Percentiles rank a stretch among this genome's conserved stretches.
Evolutionary conservation across 2,329 filamentous ascomycete genomes (phyloP).

Genomic region (Fonsecaea monophora): DNA sequence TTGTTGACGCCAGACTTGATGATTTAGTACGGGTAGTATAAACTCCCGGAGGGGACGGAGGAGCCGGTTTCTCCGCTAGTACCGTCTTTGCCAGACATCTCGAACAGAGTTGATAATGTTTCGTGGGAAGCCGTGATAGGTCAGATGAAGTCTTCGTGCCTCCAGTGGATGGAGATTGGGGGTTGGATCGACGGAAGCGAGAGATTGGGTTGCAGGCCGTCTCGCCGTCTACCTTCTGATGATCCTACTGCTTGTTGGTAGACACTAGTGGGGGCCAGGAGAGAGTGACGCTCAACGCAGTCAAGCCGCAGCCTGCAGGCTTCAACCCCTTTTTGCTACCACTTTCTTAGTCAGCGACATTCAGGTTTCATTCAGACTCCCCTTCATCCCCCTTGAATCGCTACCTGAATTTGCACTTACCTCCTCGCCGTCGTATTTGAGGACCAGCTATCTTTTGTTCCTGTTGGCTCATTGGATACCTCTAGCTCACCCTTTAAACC

Average conservation of each 20-base stretch:
- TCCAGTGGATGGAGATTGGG: neutral
- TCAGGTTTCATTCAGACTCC: neutral
- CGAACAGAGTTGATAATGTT: neutral
- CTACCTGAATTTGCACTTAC: neutral
- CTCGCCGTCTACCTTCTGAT: no score
- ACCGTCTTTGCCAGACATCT: slow-evolving; percentile 21
- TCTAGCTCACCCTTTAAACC: neutral
- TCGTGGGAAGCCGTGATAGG: neutral
- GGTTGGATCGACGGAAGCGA: neutral
- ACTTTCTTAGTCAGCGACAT: slow-evolving; percentile 2
- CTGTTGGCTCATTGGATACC: neutral
- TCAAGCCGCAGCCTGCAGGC: neutral
- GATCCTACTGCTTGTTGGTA: no score
- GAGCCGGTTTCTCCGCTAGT: slow-evolving; percentile 1
- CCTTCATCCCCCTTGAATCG: neutral
- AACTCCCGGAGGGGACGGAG: neutral
- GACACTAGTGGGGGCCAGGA: no score
- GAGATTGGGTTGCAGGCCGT: no score
- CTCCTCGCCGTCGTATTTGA: neutral
- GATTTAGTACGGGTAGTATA: slow-evolving; percentile 45
- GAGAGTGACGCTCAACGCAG: no score
- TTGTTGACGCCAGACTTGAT: slow-evolving; percentile 65
- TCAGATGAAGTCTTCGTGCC: neutral
- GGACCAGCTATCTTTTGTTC: neutral
- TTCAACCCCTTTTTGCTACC: neutral